Evolutionary conservation across 352 stramenopile species (phyloP), one percentile per base, ranked within the genome.

Genomic region (Thraustotheca clavata): DNA sequence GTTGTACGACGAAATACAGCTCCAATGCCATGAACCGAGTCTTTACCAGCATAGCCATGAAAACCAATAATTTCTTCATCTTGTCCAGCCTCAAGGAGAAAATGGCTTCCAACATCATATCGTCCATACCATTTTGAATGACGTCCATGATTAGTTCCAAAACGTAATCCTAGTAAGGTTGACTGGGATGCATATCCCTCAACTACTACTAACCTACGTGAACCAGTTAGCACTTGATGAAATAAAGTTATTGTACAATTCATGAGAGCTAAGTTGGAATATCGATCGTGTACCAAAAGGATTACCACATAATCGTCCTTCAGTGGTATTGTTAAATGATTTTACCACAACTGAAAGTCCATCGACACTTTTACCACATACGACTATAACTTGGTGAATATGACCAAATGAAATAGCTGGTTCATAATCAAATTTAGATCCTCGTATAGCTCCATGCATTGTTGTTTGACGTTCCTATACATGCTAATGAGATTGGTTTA

Each of bases 91-190:
- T 70, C 71, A 36, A 91, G 39, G 35, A 86, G 75, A 59, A 91
- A 91, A 33, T 72, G 75, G 9, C 72, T 75, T 31, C 82, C 82
- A 65, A 87, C 87, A 39, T 89, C 80, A 54, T 72, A 80, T 27
- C 86, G 75, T 14, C 80, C 82, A 62, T 84, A 91, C 82, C 82
- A 91, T 57, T 87, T 89, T 1, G 82, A 91, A n/a, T 73, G 66
- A 3, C 82, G 67, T 0, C 76, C 76, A 1, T 63, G 49, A 39
- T 69, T 89, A 14, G 82, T 89, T 18, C 70, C 73, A 33, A 89
- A 86, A 26, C 82, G 77, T 0, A 91, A 52, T 0, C 74, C 80
- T 33, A 87, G 87, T 32, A 91, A 69, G 8, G 77, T 84, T 33
- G 57, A 55, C 46, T 89, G 80, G 0, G 82, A 89, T 0, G 82